Conservation (phyloP, 306 rosid genomes). For the Bauhinia variegata region DNA sequence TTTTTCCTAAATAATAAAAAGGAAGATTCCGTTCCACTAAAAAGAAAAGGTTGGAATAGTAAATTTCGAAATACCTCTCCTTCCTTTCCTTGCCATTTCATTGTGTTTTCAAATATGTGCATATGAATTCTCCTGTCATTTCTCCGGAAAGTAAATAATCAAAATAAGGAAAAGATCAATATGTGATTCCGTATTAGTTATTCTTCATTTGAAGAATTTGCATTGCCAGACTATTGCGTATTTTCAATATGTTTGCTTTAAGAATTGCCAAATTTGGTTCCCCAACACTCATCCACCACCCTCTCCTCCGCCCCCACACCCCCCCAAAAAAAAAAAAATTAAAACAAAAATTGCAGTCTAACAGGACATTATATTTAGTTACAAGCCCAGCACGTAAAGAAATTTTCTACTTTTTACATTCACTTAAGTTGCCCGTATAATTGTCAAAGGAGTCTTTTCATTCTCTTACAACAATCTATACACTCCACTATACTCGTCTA, state of each 20-base stretch:
- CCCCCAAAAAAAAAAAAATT: too few species aligned
- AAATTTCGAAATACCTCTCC: neutral
- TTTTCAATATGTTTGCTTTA: too few species aligned
- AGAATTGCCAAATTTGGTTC: too few species aligned
- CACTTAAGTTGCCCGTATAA: neutral
- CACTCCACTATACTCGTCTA: neutral
- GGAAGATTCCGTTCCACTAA: too few species aligned
- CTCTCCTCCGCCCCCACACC: too few species aligned
- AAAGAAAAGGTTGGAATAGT: neutral
- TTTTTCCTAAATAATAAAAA: neutral
- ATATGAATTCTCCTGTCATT: neutral
- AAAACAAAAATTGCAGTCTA: too few species aligned
- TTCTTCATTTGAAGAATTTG: too few species aligned
- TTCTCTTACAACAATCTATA: neutral
- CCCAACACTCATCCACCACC: too few species aligned
- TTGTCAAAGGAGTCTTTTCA: neutral
- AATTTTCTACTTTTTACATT: neutral
- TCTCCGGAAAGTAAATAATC: neutral
- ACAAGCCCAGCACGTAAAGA: too few species aligned
- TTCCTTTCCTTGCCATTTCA: neutral
- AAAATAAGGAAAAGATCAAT: neutral
- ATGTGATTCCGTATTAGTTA: neutral
- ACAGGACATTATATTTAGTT: too few species aligned
- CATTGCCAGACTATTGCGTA: too few species aligned
- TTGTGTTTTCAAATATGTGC: neutral